Conservation (phyloP, 345 rosid genomes). For the Heritiera littoralis region DNA sequence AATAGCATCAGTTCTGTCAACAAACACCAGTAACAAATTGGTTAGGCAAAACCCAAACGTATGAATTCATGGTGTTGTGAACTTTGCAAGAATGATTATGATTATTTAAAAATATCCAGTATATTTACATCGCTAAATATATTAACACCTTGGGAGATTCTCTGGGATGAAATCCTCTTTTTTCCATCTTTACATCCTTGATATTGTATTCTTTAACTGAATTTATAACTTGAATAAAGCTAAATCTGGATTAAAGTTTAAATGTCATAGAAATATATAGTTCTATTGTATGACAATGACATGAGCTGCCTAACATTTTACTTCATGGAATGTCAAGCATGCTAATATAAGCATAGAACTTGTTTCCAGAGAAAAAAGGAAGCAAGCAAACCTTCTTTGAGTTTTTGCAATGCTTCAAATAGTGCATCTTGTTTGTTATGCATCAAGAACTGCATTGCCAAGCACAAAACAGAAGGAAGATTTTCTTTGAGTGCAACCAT, state of each 20-base stretch:
- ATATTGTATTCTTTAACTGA: too few relatives aligned
- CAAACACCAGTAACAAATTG: constrained; percentile 23
- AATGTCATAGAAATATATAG: neutral
- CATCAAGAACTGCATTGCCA: constrained; percentile 51
- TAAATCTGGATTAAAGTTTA: neutral
- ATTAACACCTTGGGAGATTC: neutral
- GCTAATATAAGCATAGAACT: neutral
- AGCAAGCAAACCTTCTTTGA: constrained; percentile 64
- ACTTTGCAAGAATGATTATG: neutral
- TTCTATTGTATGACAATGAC: too few relatives aligned
- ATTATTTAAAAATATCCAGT: neutral
- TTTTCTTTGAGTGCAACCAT: neutral
- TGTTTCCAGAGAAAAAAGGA: constrained; percentile 1
- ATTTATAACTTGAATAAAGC: too few relatives aligned
- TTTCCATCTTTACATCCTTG: too few relatives aligned
- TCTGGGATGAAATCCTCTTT: too few relatives aligned
- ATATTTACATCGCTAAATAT: neutral
- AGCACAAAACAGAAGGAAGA: neutral
- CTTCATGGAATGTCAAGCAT: neutral
- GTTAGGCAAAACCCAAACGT: constrained; percentile 6
- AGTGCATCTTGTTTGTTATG: constrained; percentile 50
- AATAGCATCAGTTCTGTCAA: constrained; percentile 84
- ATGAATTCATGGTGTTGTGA: neutral
- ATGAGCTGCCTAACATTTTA: neutral
- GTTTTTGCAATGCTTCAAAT: constrained; percentile 71